Conservation (phyloP, 2,329 filamentous ascomycete species). For the Sporothrix phasma region DNA sequence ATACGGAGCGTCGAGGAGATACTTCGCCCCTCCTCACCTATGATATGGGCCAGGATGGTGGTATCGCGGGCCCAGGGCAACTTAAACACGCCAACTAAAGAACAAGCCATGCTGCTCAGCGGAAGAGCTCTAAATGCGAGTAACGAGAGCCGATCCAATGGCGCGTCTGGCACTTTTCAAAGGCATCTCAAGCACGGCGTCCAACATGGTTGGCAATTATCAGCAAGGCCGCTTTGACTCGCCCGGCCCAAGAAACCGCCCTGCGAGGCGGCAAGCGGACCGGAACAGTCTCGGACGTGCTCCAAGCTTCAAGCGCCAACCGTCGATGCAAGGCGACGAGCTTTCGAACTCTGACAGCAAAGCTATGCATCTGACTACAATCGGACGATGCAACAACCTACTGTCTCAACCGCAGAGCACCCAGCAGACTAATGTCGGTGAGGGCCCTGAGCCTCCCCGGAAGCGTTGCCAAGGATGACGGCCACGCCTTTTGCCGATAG, state of each 20-base stretch:
- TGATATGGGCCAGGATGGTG: constrained; percentile 69
- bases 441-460: constrained; percentile 64
- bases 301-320: constrained; percentile 60
- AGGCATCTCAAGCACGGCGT: constrained; percentile 88
- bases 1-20: constrained; percentile 68
- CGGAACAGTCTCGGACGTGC: constrained; percentile 51
- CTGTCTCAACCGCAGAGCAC: constrained; percentile 40
- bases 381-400: constrained; percentile 61
- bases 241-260: constrained; percentile 56
- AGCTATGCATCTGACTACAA: constrained; percentile 69
- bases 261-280: constrained; percentile 22
- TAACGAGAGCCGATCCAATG: constrained; percentile 56
- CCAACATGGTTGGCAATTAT: constrained; percentile 90
- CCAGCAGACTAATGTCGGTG: constrained; percentile 39
- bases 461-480: constrained; percentile 60
- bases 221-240: constrained; percentile 94
- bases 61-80: constrained; percentile 59
- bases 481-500: constrained; percentile 48
- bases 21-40: constrained; percentile 67
- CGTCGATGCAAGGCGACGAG: constrained; percentile 61
- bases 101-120: constrained; percentile 92
- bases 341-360: constrained; percentile 75
- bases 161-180: constrained; percentile 82
- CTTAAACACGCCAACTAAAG: constrained; percentile 92
- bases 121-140: constrained; percentile 81